Base-by-base conservation (phyloP, 306 rosid genomes). In the Rosa multiflora region DNA sequence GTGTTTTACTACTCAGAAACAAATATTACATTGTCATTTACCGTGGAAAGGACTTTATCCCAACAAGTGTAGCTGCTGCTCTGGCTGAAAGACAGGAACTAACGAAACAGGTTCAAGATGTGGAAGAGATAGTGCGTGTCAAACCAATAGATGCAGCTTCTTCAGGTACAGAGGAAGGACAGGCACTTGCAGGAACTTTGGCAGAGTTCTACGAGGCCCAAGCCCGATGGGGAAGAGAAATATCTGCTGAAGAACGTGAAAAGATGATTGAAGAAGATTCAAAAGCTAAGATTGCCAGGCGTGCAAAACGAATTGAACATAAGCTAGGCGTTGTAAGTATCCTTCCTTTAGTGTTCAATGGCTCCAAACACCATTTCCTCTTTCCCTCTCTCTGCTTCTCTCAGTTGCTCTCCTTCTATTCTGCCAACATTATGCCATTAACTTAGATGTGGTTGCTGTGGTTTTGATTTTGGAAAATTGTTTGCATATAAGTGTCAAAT, bases 21-120 rank as follows among this genome's bases (percentile, higher is more conserved):
- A 93, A 96, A 80, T 96, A 86, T 84, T 88, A 83, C 89, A 93
- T 96, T 76, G 96, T 96, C 84, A 87, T 93, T 51, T 96, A 87
- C 85, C 97, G 98, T 7, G 98, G 98, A 52, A 96, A 91, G 80
- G 99, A 96, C 85, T 96, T 96, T 73, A 83, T 96, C 71, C 97
- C 99, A 82, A 86, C 94, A 72, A 85, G 85, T 77, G 94, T 93
- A 70, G 97, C 97, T 70, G 59, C 90, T 75, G 89, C 84, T 82
- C 81, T 96, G 83, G 86, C 92, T 58, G 94, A 91, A 88, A 93
- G 99, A 85, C 90, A 82, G 86, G 91, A 91, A 77, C 74, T 90
- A 78, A 78, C 91, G 3, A 95, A 90, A 80, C 89, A 85, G 67
- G 86, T 93, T 66, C 98, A 86, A 87, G 98, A 91, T 80, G 90